These are phyloP conservation scores for Parietichytrium sp. DNA, from an alignment of 108 stramenopile species.

Conservation along the genomic window DNA sequence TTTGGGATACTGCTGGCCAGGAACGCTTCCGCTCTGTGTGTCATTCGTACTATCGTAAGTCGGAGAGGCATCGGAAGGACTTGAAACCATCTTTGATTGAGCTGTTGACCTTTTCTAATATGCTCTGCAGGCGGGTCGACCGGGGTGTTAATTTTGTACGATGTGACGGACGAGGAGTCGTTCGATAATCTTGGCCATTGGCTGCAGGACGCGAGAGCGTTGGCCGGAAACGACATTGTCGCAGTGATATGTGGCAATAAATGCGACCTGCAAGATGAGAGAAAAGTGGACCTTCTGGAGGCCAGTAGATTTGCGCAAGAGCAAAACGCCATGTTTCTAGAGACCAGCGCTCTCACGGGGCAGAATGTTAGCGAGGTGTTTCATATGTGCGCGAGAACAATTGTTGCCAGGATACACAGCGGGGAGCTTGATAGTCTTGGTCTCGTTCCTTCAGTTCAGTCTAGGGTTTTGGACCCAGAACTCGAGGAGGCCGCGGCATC, in stretches of 20 bases:
- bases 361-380: conserved; percentile 93
- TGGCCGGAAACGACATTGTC: not conserved
- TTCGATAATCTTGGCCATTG: not conserved
- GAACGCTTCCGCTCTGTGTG: conserved; percentile 65
- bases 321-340: conserved; percentile 94
- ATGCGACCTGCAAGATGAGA: conserved; percentile 78
- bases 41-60: conserved; percentile 61
- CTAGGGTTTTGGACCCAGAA: too few relatives aligned
- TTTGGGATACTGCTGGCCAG: conserved; percentile 81
- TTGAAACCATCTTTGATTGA: too few relatives aligned
- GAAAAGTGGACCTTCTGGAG: conserved; percentile 89
- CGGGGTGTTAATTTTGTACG: conserved; percentile 64
- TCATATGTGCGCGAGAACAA: too few relatives aligned
- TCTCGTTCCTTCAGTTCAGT: too few relatives aligned
- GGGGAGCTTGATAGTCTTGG: too few relatives aligned
- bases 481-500: too few relatives aligned
- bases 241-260: conserved; percentile 9
- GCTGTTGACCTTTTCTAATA: too few relatives aligned
- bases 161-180: conserved; percentile 57
- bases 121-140: too few relatives aligned
- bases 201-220: not conserved
- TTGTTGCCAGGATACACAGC: too few relatives aligned
- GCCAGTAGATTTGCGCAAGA: conserved; percentile 95
- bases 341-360: conserved; percentile 95
- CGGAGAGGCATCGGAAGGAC: too few relatives aligned